Evolutionary conservation across 1,284 basidiomycete species (phyloP), one percentile per base, ranked within the genome.

Genomic region (Fomitopsis schrenkii): DNA sequence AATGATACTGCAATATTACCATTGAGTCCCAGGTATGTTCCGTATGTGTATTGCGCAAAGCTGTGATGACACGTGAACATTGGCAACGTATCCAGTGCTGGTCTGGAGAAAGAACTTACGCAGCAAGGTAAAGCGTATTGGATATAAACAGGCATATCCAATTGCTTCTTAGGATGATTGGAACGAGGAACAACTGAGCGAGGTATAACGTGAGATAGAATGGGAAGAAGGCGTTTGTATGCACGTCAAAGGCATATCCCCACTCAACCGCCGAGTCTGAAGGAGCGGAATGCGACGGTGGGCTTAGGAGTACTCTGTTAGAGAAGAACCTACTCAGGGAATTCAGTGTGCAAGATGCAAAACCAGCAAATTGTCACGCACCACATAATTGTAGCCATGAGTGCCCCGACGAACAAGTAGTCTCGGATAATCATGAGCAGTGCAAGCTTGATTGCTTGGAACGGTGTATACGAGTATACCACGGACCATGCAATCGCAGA

Each of bases 171-270:
- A 92, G 83, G 55, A 97, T 80, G 44, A 97, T 82, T 1, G 93
- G 90, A 0, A 93, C 83, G 5, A 97, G 80, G 64, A 95, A 87
- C 3, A 97, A 80, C 71, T 97, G 92, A 0, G 88, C 90, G 58
- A 94, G 79, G 73, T 96, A 95, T 57, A 96, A 83, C 17, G 92
- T 90, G 62, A 97, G 83, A 76, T 93, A 96, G 59, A 94, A 80
- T 4, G 95, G 95, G 76, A 97, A 97, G 81, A 97, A 97, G 5
- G 93, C 88, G 71, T 97, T 97, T 64, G 91, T 95, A 72, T 96
- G 94, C 17, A 97, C 92, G 74, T 97, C 95, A 70, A 98, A 96
- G 15, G 92, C 92, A 75, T 96, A 97, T 17, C 89, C 91, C 90
- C 91, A 95, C 79, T 95, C 93, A 50, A 95, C 90, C 15, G 78